Evolutionary conservation across 345 rosid genomes (phyloP).

Genomic region (Ceriops tagal): DNA sequence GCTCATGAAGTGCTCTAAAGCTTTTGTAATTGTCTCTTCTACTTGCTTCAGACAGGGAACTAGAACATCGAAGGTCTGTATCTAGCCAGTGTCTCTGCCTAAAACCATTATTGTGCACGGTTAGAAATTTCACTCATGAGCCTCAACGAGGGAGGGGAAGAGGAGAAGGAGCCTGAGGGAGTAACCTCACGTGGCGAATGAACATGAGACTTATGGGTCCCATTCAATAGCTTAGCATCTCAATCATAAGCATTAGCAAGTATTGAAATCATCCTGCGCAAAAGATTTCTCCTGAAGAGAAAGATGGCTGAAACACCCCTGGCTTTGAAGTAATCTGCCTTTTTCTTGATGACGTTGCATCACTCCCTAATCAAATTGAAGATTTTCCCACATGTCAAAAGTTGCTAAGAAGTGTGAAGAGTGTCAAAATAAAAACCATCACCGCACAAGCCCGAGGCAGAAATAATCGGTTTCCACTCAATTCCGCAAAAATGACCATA

Average conservation of each 20-base stretch:
- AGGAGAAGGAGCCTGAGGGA: neutral
- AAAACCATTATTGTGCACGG: constrained; percentile 28
- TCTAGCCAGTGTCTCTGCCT: constrained; percentile 91
- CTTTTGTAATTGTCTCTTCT: constrained; percentile 63
- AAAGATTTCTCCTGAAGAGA: constrained; percentile 84
- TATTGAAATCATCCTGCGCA: constrained; percentile 86
- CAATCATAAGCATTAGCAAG: constrained; percentile 92
- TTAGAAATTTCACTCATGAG: neutral
- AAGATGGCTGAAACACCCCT: constrained; percentile 82
- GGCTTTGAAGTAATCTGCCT: constrained; percentile 77
- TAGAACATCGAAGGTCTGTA: constrained; percentile 73
- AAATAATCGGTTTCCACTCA: constrained; percentile 13
- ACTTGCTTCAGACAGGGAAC: constrained; percentile 60
- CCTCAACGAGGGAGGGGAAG: neutral
- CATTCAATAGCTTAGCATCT: constrained; percentile 65
- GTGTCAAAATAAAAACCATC: neutral
- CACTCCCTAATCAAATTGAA: constrained; percentile 53
- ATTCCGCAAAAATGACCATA: constrained; percentile 4
- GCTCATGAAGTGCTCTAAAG: constrained; percentile 73
- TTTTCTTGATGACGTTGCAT: constrained; percentile 77
- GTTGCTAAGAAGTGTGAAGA: neutral
- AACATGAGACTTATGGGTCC: constrained; percentile 93
- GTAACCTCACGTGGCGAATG: constrained; percentile 82
- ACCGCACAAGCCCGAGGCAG: neutral
- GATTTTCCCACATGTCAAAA: constrained; percentile 16